Conservation (phyloP, 345 rosid genomes). For the Boechera stricta region DNA sequence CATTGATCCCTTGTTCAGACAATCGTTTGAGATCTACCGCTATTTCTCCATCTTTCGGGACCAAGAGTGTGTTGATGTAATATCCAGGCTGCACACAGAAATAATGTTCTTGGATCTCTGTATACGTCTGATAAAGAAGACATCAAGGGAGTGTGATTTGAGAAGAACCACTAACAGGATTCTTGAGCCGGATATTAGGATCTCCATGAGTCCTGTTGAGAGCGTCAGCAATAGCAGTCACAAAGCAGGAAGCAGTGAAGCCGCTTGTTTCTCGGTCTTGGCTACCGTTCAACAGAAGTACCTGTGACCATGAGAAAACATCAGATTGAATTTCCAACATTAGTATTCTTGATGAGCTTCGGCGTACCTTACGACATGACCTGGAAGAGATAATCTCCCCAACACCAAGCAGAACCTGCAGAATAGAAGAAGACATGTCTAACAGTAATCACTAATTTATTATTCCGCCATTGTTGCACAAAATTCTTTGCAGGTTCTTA, state of each 20-base stretch:
- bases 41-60: slow-evolving; percentile 76
- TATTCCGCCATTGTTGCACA: neutral
- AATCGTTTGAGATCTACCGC: slow-evolving; percentile 59
- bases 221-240: slow-evolving; percentile 79
- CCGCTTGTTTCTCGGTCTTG: slow-evolving; percentile 85
- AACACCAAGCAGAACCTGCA: slow-evolving; percentile 82
- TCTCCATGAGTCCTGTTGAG: slow-evolving; percentile 79
- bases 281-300: slow-evolving; percentile 76
- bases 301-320: slow-evolving; percentile 47
- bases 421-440: slow-evolving; percentile 7
- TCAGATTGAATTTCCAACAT: neutral
- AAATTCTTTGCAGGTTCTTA: slow-evolving; percentile 36
- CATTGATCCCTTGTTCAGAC: slow-evolving; percentile 68
- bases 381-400: slow-evolving; percentile 86
- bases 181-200: slow-evolving; percentile 61
- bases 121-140: neutral
- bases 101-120: neutral
- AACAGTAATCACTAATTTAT: neutral
- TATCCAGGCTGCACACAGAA: slow-evolving; percentile 68
- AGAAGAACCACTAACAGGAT: slow-evolving; percentile 56
- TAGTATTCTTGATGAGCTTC: slow-evolving; percentile 26
- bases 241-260: slow-evolving; percentile 82
- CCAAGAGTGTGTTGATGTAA: slow-evolving; percentile 80
- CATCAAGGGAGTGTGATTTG: neutral
- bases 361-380: slow-evolving; percentile 76